Base-by-base conservation (phyloP, 108 stramenopile species). In the Pseudonitzschia pungens region DNA sequence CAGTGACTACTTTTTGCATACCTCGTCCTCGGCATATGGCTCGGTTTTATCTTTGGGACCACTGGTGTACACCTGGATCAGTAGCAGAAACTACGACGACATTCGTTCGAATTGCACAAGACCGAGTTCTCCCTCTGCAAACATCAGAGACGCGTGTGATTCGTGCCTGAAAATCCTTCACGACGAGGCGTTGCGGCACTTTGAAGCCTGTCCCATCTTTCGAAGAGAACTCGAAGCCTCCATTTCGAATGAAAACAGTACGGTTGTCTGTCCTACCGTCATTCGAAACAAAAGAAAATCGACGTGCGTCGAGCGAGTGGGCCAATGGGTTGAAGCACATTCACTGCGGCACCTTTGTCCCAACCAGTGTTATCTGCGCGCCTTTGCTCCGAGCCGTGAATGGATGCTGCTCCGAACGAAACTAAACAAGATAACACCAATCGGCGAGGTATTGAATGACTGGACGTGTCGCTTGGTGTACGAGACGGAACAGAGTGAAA, bases 301-400 rank as follows among this genome's bases (percentile, higher is more conserved):
- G 9, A 9, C 63, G 42, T 36, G 45, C 64, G 45, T 41, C 29
- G 43, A 48, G 36, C 31, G 52, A 22, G 54, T 65, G 31, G 51
- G 42, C 44, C 54, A 24, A 20, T 65, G 31, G 43, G 63, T 63
- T 20, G 40, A 73, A 31, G 44, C 68, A 22, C 48, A 44, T 14
- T 28, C 16, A 27, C 58, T 79, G 18, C 82, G 82, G 16, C 82
- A 83, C 69, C 41, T 77, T 15, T 83, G 82, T 42, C 53, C 33
- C n/a, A 41, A 83, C 0, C 58, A 77, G 22, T 83, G 82, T 48
- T 83, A 73, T 70, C 75, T 83, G 32, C 66, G 78, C 16, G 82
- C 78, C n/a, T 81, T 74, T 58, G 67, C 68, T 33, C 80, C 83
- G 32, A 66, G 68, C 50, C 72, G 83, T 20, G 83, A 84, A 31